A percentile compares a stretch with the other conserved stretches of the same genome.
phyloP scores from a whole-genome alignment of 2,329 filamentous ascomycete species.

The Eurotiales sp. region DNA sequence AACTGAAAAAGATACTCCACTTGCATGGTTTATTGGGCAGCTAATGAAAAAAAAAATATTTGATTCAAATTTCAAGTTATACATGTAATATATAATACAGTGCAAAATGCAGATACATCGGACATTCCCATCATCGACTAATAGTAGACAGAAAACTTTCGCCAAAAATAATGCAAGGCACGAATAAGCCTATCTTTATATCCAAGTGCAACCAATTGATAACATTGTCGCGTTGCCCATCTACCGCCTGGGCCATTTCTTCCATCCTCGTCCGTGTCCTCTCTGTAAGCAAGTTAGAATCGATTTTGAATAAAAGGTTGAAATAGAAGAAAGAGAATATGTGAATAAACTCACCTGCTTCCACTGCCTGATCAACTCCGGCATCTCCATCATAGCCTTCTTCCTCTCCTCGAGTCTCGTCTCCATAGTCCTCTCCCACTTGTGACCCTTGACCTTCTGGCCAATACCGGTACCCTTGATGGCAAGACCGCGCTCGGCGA shows the following conservation, averaged over 20 bases:
- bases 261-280: slow-evolving; percentile 71
- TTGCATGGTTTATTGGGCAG: not conserved
- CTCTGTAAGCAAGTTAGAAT: slow-evolving; percentile 39
- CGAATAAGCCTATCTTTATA: not conserved
- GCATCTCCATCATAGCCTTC: slow-evolving; percentile 93
- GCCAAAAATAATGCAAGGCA: slow-evolving; percentile 3
- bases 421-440: slow-evolving; percentile 83
- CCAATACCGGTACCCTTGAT: slow-evolving; percentile 93
- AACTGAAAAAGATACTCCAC: too few relatives aligned
- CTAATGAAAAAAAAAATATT: not conserved
- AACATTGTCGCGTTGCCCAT: slow-evolving; percentile 12
- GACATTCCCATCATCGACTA: not conserved
- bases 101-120: not conserved
- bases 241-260: slow-evolving; percentile 63
- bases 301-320: not conserved
- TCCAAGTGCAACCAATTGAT: not conserved
- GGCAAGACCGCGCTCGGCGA: slow-evolving; percentile 73
- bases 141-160: not conserved
- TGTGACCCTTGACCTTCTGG: slow-evolving; percentile 91
- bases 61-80: not conserved
- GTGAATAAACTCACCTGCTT: slow-evolving; percentile 64
- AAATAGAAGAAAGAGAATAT: slow-evolving; percentile 8
- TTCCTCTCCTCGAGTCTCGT: slow-evolving; percentile 80
- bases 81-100: slow-evolving; percentile 15
- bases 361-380: slow-evolving; percentile 85